Evolutionary conservation across 2,329 filamentous ascomycete genomes (phyloP).

Genomic region (Penicillium sclerotiorum): DNA sequence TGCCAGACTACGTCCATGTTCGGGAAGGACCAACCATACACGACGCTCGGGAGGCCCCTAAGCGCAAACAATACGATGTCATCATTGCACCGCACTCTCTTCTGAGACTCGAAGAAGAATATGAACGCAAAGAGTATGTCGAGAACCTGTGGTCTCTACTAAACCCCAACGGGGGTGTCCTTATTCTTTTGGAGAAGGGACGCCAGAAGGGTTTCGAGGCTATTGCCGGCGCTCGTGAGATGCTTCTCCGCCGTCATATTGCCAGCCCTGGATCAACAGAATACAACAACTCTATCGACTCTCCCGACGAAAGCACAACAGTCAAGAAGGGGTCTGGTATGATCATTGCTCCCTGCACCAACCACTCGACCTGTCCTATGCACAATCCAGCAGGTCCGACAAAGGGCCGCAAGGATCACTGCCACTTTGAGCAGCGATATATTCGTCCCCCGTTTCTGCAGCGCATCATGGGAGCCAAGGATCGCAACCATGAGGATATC

Average conservation of each 20-base stretch:
- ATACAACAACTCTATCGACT: conserved; percentile 42
- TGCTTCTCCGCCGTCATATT: conserved; percentile 76
- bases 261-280: conserved; percentile 56
- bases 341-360: conserved; percentile 75
- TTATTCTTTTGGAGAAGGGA: conserved; percentile 88
- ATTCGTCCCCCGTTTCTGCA: conserved; percentile 82
- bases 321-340: conserved; percentile 60
- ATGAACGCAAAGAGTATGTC: conserved; percentile 74
- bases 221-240: conserved; percentile 79
- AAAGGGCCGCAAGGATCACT: conserved; percentile 81
- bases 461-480: conserved; percentile 65
- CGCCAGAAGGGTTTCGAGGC: conserved; percentile 90
- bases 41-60: conserved; percentile 54
- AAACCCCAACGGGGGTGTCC: conserved; percentile 78
- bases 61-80: conserved; percentile 81
- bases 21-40: conserved; percentile 62
- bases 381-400: conserved; percentile 72
- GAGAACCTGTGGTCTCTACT: conserved; percentile 89
- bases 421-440: conserved; percentile 87
- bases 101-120: conserved; percentile 73
- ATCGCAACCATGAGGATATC: conserved; percentile 85
- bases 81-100: conserved; percentile 87
- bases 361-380: conserved; percentile 86
- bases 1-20: conserved; percentile 81
- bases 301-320: conserved; percentile 25